phyloP scores from a whole-genome alignment of 2,329 filamentous ascomycete species.

The Fusarium penzigii region DNA sequence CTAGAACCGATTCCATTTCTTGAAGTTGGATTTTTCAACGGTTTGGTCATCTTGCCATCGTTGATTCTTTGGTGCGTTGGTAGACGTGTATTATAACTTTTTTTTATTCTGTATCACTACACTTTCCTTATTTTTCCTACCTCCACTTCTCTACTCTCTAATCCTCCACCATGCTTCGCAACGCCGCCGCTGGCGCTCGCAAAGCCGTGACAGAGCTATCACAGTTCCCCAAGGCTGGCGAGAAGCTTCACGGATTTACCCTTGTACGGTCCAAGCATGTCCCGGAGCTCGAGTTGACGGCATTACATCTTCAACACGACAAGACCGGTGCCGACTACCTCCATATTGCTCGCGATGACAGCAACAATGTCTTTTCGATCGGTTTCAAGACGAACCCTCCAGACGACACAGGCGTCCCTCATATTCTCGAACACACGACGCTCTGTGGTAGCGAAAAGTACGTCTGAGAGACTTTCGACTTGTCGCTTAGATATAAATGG shows the following conservation, averaged over 20 bases:
- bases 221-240: slow-evolving; percentile 75
- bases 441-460: slow-evolving; percentile 93
- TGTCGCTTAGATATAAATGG: slow-evolving; percentile 2
- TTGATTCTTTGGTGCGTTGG: neutral
- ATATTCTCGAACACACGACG: slow-evolving; percentile 97
- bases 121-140: neutral
- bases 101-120: slow-evolving; percentile 24
- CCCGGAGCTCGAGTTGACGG: slow-evolving; percentile 89
- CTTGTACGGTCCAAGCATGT: slow-evolving; percentile 87
- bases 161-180: slow-evolving; percentile 49
- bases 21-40: neutral
- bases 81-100: slow-evolving; percentile 16
- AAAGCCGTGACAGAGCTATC: slow-evolving; percentile 75
- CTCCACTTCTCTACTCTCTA: neutral
- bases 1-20: slow-evolving; percentile 6
- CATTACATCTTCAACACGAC: slow-evolving; percentile 87
- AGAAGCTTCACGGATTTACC: slow-evolving; percentile 91
- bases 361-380: slow-evolving; percentile 99
- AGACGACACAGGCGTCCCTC: slow-evolving; percentile 92
- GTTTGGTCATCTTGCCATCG: neutral
- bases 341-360: slow-evolving; percentile 91
- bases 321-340: slow-evolving; percentile 95
- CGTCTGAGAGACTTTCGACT: slow-evolving; percentile 18
- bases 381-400: slow-evolving; percentile 99
- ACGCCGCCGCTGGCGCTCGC: slow-evolving; percentile 51